Conservation (phyloP, 2,329 filamentous ascomycete species). For the Aspergillus tubingensis region DNA sequence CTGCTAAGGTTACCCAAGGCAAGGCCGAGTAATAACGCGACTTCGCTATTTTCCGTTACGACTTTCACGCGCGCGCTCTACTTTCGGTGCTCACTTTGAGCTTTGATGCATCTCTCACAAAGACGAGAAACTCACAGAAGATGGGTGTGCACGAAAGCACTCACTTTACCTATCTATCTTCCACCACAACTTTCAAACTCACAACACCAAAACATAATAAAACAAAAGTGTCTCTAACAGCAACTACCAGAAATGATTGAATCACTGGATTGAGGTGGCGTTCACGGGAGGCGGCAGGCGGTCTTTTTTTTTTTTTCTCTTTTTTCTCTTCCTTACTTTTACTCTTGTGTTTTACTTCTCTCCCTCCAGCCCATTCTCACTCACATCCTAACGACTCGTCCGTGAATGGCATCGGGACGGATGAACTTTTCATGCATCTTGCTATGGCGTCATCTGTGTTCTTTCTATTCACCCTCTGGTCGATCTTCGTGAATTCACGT, state of each 20-base stretch:
- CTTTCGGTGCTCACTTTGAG: background rate
- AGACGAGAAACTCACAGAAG: background rate
- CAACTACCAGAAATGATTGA: no score
- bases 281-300: no score
- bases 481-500: background rate
- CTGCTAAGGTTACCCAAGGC: conserved; percentile 70
- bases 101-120: no score
- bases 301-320: no score
- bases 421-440: background rate
- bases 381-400: background rate
- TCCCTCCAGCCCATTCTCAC: no score
- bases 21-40: conserved; percentile 36
- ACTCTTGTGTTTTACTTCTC: no score
- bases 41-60: background rate
- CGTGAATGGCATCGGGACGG: background rate
- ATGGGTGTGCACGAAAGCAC: background rate
- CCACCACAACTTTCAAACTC: no score
- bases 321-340: no score
- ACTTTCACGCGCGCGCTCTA: background rate
- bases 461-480: background rate
- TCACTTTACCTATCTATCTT: background rate
- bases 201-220: no score
- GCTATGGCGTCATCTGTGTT: background rate
- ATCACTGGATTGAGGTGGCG: no score
- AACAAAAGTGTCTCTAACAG: no score